Evolutionary conservation across 257 asterid genomes (phyloP).

Genomic region (Ocimum tenuiflorum): DNA sequence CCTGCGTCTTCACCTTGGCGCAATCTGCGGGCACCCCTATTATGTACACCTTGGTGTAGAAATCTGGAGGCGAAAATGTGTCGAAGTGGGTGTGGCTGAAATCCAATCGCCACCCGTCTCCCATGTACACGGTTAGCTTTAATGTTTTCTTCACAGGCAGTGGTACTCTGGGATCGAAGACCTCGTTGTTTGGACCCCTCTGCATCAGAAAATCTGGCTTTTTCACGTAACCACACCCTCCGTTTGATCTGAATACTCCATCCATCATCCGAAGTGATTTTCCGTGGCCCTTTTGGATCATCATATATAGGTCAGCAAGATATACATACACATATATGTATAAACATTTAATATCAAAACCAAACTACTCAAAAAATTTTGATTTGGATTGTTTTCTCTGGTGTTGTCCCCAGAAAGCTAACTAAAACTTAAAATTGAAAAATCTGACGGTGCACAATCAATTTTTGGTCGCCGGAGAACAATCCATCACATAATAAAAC

Average conservation of each 20-base stretch:
- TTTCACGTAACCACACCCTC: constrained; percentile 73
- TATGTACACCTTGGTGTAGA: constrained; percentile 62
- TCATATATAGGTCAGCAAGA: no score
- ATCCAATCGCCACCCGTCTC: constrained; percentile 82
- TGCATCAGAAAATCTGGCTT: constrained; percentile 63
- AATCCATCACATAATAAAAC: no score
- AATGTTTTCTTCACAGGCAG: constrained; percentile 48
- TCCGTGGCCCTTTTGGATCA: constrained; percentile 54
- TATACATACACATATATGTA: no score
- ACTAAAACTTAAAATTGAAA: no score
- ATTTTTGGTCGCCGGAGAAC: no score
- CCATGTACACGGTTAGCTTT: constrained; percentile 66
- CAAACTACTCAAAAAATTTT: no score
- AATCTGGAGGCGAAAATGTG: constrained; percentile 75
- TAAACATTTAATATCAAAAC: no score
- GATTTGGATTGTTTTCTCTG: no score
- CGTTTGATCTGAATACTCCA: constrained; percentile 78
- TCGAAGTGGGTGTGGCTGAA: constrained; percentile 87
- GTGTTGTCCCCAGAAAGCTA: no score
- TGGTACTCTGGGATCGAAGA: constrained; percentile 53
- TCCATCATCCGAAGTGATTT: constrained; percentile 85
- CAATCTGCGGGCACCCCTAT: constrained; percentile 62
- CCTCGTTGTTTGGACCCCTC: constrained; percentile 25
- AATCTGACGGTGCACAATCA: no score
- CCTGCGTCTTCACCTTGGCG: constrained; percentile 60